These are phyloP conservation scores for Chlamydomonas incerta DNA, from an alignment of 139 green algal species.

Conservation along the genomic window DNA sequence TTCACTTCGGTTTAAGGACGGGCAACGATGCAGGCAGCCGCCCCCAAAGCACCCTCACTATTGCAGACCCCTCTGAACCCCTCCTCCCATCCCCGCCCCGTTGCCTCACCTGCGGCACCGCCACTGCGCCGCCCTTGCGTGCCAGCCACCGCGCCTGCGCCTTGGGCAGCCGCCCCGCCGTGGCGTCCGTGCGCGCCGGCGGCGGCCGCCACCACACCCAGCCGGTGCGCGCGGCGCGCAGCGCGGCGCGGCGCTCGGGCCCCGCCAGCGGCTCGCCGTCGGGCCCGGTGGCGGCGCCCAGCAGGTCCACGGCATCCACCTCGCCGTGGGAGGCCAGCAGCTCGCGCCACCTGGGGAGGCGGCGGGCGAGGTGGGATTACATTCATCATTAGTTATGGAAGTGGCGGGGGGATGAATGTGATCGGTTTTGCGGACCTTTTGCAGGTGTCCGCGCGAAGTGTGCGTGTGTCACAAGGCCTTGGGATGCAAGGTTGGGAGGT, in stretches of 20 bases:
- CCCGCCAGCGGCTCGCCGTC: slow-evolving; percentile 2
- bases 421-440: too few species aligned
- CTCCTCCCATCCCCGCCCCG: too few species aligned
- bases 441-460: too few species aligned
- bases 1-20: too few species aligned
- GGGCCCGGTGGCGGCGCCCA: slow-evolving; percentile 10
- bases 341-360: slow-evolving; percentile 20
- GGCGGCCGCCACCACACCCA: slow-evolving; percentile 30
- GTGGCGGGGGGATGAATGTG: too few species aligned
- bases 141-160: not conserved
- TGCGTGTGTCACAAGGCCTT: too few species aligned
- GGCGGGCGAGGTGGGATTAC: too few species aligned
- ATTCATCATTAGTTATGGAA: too few species aligned
- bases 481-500: too few species aligned
- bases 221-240: slow-evolving; percentile 24
- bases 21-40: too few species aligned
- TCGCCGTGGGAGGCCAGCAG: slow-evolving; percentile 38
- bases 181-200: slow-evolving; percentile 1
- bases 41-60: too few species aligned
- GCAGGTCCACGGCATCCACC: slow-evolving; percentile 37
- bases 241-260: slow-evolving; percentile 19
- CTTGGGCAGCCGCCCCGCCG: slow-evolving; percentile 15
- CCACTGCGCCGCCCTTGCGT: not conserved
- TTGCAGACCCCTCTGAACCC: too few species aligned
- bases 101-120: slow-evolving; percentile 6